These are phyloP conservation scores for Cercophora sp. DNA, from an alignment of 495 filamentous ascomycete genomes.

Conservation along the genomic window DNA sequence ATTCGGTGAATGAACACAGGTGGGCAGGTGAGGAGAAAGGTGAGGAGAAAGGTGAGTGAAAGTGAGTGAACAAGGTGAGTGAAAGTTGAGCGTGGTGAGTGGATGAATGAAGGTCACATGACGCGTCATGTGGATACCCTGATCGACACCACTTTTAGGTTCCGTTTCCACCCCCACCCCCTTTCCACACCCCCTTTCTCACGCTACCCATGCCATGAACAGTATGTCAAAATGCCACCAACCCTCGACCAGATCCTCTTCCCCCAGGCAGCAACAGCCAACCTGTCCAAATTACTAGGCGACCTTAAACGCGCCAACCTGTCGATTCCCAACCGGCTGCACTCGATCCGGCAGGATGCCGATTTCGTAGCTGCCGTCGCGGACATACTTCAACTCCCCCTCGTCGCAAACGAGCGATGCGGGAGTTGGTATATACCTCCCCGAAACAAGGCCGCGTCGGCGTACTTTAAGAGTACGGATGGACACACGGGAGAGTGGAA, in stretches of 20 bases:
- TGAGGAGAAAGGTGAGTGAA: too few relatives aligned
- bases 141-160: too few relatives aligned
- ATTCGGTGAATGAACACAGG: too few relatives aligned
- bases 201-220: too few relatives aligned
- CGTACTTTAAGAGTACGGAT: constrained; percentile 97
- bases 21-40: too few relatives aligned
- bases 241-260: constrained; percentile 45
- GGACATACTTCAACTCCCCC: constrained; percentile 54
- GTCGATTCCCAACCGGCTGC: constrained; percentile 73
- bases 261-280: constrained; percentile 48
- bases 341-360: constrained; percentile 66
- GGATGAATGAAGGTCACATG: too few relatives aligned
- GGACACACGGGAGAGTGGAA: constrained; percentile 87
- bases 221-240: constrained; percentile 3
- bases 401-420: constrained; percentile 91
- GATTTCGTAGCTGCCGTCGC: constrained; percentile 58
- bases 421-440: constrained; percentile 93
- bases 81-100: too few relatives aligned
- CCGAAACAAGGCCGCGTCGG: constrained; percentile 59
- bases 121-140: too few relatives aligned
- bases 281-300: constrained; percentile 50
- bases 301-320: constrained; percentile 70
- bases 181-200: too few relatives aligned
- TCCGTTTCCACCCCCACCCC: too few relatives aligned
- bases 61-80: too few relatives aligned